These are phyloP conservation scores for Anethum foeniculum DNA, from an alignment of 140 eudicot genomes.

Conservation along the genomic window DNA sequence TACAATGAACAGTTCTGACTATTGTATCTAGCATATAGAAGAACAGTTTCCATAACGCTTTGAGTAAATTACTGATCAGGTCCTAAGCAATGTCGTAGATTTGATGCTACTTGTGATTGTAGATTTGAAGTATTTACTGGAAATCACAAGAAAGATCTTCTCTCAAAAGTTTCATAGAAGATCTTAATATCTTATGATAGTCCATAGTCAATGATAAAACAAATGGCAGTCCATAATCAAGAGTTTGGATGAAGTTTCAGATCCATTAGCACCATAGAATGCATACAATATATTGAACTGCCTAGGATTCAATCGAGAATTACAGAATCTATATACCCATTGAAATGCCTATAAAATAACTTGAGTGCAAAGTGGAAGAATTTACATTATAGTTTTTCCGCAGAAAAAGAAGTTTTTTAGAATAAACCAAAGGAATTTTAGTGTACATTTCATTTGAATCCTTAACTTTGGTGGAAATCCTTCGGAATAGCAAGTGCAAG, in stretches of 20 bases:
- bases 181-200: background rate
- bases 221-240: background rate
- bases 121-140: background rate
- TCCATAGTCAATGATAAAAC: background rate
- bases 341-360: background rate
- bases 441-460: background rate
- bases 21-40: too few species aligned
- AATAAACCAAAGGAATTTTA: background rate
- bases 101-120: background rate
- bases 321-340: background rate
- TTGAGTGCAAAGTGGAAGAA: background rate
- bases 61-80: background rate
- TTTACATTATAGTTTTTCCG: background rate
- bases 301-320: background rate
- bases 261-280: background rate
- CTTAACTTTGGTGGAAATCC: background rate
- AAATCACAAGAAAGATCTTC: background rate
- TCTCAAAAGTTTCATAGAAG: background rate
- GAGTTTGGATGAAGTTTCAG: background rate
- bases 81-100: constrained; percentile 18
- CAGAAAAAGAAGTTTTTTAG: too few species aligned
- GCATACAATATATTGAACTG: too few species aligned
- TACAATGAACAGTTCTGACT: background rate
- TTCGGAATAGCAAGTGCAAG: background rate
- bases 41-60: constrained; percentile 4